phyloP scores from a whole-genome alignment of 208 protist genomes.

The Leishmania guyanensis region DNA sequence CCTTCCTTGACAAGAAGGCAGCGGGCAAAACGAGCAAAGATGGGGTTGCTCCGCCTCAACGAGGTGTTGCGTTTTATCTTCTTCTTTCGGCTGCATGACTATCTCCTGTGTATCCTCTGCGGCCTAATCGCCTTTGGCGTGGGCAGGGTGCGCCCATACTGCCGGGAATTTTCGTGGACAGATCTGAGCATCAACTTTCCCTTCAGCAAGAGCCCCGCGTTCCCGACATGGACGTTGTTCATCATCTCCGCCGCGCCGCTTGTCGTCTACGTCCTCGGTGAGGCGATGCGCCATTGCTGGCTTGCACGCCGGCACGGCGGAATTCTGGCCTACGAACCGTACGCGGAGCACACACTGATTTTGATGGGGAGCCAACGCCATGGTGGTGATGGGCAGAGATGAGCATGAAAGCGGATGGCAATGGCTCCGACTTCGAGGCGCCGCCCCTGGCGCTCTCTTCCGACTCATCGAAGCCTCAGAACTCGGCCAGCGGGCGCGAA shows the following conservation, averaged over 20 bases:
- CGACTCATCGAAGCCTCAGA: too few relatives aligned
- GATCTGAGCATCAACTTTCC: slow-evolving; percentile 47
- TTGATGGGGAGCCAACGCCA: neutral
- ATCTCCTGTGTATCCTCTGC: slow-evolving; percentile 40
- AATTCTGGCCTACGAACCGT: neutral
- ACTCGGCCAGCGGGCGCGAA: too few relatives aligned
- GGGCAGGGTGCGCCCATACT: slow-evolving; percentile 36
- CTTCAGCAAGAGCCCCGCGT: slow-evolving; percentile 31
- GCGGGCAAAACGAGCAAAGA: too few relatives aligned
- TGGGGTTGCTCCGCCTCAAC: neutral
- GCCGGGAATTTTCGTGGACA: slow-evolving; percentile 52
- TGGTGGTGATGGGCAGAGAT: too few relatives aligned
- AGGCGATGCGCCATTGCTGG: slow-evolving; percentile 24
- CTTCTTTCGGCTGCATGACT: slow-evolving; percentile 48
- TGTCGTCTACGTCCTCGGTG: slow-evolving; percentile 38
- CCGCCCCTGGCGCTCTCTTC: too few relatives aligned
- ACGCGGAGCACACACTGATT: neutral
- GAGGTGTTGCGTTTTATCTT: slow-evolving; percentile 9
- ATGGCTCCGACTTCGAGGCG: too few relatives aligned
- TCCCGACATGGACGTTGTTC: slow-evolving; percentile 56
- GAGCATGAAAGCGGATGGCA: too few relatives aligned
- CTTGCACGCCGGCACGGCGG: neutral
- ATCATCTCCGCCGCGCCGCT: slow-evolving; percentile 39
- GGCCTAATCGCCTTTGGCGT: slow-evolving; percentile 22
- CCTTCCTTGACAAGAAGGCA: neutral